Base-by-base conservation (phyloP, 163 green algal genomes). In the Coccomyxa subellipsoidea region DNA sequence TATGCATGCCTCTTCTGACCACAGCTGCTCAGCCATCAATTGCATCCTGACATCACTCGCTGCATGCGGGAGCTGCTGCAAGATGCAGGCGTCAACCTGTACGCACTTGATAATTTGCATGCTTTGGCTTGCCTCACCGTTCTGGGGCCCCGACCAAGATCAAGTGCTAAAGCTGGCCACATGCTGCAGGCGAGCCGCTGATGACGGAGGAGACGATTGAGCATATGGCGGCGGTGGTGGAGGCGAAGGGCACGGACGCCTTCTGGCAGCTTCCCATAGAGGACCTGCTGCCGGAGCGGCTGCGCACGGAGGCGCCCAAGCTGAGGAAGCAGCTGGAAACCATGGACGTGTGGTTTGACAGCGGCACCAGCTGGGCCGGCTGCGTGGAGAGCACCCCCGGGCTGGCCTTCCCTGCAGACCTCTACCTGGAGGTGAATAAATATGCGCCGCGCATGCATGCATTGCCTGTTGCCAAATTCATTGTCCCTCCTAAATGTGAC, bases 331-430 rank as follows among this genome's bases (percentile, higher is more conserved):
- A 95, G 37, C 92, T 95, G 87, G 97, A 99, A 87, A 99, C 97
- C 5, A 99, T 99, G 97, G 97, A 99, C 82, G 84, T 87, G 40
- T 87, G 80, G 97, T 99, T 99, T 87, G 97, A 99, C 89, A 97
- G 90, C 40, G 97, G 97, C 84, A 93, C 82, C 84, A 96, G 89
- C 89, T 99, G 95, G 96, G 94, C 94, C 39, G 93, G 90, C 18
- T 94, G 97, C 76, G 81, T 97, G 82, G 86, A 90, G 85, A 39
- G 69, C 25, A 80, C 84, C 70, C 38, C 82, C 29, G 81, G 77
- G 15, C 87, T 99, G 40, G 78, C 72, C 34, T 95, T 94, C 84
- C 97, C 97, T 0, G 95, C 96, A 27, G 94, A 99, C 89, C 87
- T 99, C 37, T 99, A 99, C 88, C 87, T 99, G n/a, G 96, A 99